Conservation (phyloP, 768 basidiomycete genomes). For the Leccinum rimulosum region DNA sequence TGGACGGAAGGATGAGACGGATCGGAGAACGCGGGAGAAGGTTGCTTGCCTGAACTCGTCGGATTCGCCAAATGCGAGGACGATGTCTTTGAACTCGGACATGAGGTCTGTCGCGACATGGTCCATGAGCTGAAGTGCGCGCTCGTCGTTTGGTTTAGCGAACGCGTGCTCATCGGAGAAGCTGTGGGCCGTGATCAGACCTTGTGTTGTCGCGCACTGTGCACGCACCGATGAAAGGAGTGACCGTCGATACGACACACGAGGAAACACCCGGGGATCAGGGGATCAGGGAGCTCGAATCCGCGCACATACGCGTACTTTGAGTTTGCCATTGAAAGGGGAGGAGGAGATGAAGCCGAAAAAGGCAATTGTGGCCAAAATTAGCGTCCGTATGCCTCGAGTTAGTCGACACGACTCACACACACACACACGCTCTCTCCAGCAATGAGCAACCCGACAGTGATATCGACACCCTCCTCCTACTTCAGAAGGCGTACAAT, state of each 20-base stretch:
- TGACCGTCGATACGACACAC: conserved; percentile 90
- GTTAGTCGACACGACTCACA: background rate
- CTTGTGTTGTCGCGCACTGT: background rate
- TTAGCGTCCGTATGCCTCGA: background rate
- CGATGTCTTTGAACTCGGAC: conserved; percentile 78
- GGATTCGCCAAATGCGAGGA: conserved; percentile 92
- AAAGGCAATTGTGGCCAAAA: conserved; percentile 16
- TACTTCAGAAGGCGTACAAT: conserved; percentile 65
- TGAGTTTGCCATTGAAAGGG: conserved; percentile 77
- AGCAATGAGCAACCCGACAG: conserved; percentile 23
- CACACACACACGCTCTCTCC: background rate
- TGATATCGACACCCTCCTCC: conserved; percentile 24
- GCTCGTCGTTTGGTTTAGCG: conserved; percentile 86
- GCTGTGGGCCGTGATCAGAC: conserved; percentile 36
- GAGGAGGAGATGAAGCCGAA: conserved; percentile 3
- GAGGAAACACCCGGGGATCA: conserved; percentile 82
- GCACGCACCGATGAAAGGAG: conserved; percentile 83
- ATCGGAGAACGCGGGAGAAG: background rate
- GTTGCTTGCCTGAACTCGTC: conserved; percentile 87
- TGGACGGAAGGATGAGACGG: conserved; percentile 29
- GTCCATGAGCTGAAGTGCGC: conserved; percentile 90
- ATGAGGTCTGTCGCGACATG: conserved; percentile 79
- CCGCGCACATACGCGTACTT: conserved; percentile 87
- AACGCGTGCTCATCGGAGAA: conserved; percentile 85
- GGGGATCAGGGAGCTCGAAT: conserved; percentile 85